Conservation (phyloP, 768 basidiomycete species). For the Tricholoma sp. region DNA sequence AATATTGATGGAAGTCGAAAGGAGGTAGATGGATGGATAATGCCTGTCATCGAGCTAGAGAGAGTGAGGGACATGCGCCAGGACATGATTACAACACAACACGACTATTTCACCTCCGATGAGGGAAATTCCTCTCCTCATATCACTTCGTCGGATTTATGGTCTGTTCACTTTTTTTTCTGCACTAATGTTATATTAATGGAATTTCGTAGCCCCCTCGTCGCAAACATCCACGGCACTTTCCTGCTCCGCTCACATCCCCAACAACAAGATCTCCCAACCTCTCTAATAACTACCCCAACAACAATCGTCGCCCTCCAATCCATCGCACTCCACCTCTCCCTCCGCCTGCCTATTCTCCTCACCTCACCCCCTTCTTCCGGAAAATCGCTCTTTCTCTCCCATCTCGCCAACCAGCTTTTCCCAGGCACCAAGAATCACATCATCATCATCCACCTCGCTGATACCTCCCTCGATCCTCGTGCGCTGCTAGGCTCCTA, state of each 20-base stretch:
- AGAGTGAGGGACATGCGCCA: constrained; percentile 52
- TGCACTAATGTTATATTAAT: background rate
- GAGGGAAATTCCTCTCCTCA: constrained; percentile 24
- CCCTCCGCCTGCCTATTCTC: constrained; percentile 71
- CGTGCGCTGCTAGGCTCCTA: constrained; percentile 92
- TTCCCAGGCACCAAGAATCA: constrained; percentile 59
- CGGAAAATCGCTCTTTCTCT: constrained; percentile 79
- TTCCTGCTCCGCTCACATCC: constrained; percentile 50
- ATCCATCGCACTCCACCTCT: constrained; percentile 57
- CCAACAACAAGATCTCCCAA: constrained; percentile 15
- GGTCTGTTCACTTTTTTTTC: constrained; percentile 34
- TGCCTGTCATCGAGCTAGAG: constrained; percentile 65
- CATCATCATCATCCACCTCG: constrained; percentile 83
- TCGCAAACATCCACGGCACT: constrained; percentile 62
- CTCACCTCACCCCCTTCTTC: constrained; percentile 83
- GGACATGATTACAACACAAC: constrained; percentile 30
- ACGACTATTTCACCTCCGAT: constrained; percentile 43
- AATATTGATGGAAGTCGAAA: constrained; percentile 40
- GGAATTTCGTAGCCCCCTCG: constrained; percentile 40
- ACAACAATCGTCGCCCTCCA: constrained; percentile 57
- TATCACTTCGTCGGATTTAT: constrained; percentile 46
- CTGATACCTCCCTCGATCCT: constrained; percentile 93
- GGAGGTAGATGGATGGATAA: constrained; percentile 73
- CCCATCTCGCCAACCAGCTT: constrained; percentile 67
- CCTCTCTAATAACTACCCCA: constrained; percentile 56